phyloP scores from a whole-genome alignment of 2,329 filamentous ascomycete genomes.

The Pestalotiopsis sp. region DNA sequence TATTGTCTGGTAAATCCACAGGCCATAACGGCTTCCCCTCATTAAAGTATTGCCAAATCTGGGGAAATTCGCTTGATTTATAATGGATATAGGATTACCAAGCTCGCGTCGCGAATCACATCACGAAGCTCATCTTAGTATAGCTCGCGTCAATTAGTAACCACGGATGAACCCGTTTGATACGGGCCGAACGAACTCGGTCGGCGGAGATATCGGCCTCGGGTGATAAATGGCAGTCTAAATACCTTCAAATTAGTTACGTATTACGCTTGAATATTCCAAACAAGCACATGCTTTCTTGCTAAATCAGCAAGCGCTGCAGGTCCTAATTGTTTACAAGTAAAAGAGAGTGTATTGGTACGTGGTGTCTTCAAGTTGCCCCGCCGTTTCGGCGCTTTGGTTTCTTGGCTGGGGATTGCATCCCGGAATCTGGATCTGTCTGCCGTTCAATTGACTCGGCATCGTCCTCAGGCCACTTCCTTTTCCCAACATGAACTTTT shows the following conservation, averaged over 20 bases:
- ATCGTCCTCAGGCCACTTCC: background rate
- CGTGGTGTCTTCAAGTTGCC: background rate
- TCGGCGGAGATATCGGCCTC: too few relatives aligned
- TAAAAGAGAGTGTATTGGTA: background rate
- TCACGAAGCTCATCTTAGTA: background rate
- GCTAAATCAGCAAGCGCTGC: too few relatives aligned
- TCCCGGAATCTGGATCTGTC: background rate
- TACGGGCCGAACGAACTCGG: too few relatives aligned
- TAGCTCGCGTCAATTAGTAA: background rate
- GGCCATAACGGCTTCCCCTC: background rate
- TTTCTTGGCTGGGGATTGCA: background rate
- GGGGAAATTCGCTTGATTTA: background rate
- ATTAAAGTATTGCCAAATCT: background rate
- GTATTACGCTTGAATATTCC: too few relatives aligned
- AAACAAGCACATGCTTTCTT: too few relatives aligned
- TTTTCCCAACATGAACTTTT: background rate
- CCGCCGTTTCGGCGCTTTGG: background rate
- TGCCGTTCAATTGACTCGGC: background rate
- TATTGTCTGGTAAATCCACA: too few relatives aligned
- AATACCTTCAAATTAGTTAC: too few relatives aligned
- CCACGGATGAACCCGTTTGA: too few relatives aligned
- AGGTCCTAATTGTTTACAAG: background rate
- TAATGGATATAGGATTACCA: background rate
- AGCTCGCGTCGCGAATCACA: background rate
- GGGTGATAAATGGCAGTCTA: too few relatives aligned